These are phyloP conservation scores for Trametes pubescens DNA, from an alignment of 1,284 basidiomycete species.

Conservation along the genomic window DNA sequence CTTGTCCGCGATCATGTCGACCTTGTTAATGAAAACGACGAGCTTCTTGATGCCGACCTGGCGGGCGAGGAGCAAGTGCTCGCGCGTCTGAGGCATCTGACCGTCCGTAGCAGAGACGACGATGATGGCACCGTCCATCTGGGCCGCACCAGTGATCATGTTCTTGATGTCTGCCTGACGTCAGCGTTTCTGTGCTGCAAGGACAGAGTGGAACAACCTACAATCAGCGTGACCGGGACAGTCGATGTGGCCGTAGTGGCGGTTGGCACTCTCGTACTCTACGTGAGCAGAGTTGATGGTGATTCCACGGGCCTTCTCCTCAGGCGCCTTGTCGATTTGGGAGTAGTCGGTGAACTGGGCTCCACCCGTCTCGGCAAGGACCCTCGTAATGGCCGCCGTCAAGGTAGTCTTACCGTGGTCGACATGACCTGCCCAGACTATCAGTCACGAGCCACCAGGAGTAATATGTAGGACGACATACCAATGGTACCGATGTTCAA, in stretches of 20 bases:
- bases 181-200: slow-evolving; percentile 7
- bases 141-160: slow-evolving; percentile 99
- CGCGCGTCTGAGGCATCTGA: slow-evolving; percentile 99
- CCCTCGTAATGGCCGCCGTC: slow-evolving; percentile 98
- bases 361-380: slow-evolving; percentile 82
- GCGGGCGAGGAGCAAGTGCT: slow-evolving; percentile 96
- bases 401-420: slow-evolving; percentile 97
- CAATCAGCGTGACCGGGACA: slow-evolving; percentile 96
- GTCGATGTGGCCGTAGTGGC: slow-evolving; percentile 99
- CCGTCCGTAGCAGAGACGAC: slow-evolving; percentile 99
- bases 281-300: slow-evolving; percentile 97
- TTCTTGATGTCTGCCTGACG: slow-evolving; percentile 84
- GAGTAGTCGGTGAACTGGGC: slow-evolving; percentile 98
- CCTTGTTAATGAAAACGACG: slow-evolving; percentile 99
- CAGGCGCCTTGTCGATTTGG: slow-evolving; percentile 99
- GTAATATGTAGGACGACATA: slow-evolving; percentile 42
- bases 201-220: slow-evolving; percentile 47
- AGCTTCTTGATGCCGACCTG: slow-evolving; percentile 99
- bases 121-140: slow-evolving; percentile 98
- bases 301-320: slow-evolving; percentile 99
- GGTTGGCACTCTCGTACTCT: slow-evolving; percentile 93
- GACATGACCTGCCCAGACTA: slow-evolving; percentile 73
- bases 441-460: background rate
- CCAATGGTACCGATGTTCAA: slow-evolving; percentile 98
- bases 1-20: slow-evolving; percentile 95